Evolutionary conservation across 331 rosid species (phyloP), one percentile per base, ranked within the genome.

Genomic region (Rhamnella rubrinervis): DNA sequence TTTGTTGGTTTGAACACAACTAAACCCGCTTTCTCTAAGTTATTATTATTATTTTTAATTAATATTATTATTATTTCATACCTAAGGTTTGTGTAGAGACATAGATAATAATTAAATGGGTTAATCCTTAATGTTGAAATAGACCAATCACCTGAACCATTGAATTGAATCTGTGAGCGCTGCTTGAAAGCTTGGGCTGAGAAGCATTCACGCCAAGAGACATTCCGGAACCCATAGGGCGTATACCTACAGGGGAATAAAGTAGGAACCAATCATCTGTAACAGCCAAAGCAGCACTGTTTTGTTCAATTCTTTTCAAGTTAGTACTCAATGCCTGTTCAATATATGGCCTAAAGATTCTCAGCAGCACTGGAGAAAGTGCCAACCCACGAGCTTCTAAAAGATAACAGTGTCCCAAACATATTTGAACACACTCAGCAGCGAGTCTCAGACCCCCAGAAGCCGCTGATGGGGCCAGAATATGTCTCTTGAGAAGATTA

Each of bases 151-250:
- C 98, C 92, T 85, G 95, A 81, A 89, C 86, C 96, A 93, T 84
- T 64, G 86, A 76, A 74, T 77, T 83, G 80, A 91, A 93, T 69
- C 86, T 85, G 66, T 91, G 84, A 71, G 95, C 96, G 64, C 98
- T 91, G 79, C 69, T 73, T 67, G 98, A 88, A 71, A 93, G 92
- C 73, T 87, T 93, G 41, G 91, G 90, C 76, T 89, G 96, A 60
- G 66, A 51, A 55, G 65, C 57, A 72, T 55, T 67, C 59, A 71
- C 16, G 66, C 66, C 51, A 5, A 80, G 65, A 28, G 92, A 85
- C 40, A 87, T 25, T 40, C 73, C 21, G 6, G 92, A 87, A 67
- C 80, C 81, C 20, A 82, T 38, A 44, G 40, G 52, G 66, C 90
- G 81, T 31, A 76, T 59, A 61, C 80, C 74, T 5, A 75, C 70